Evolutionary conservation across 2,329 filamentous ascomycete genomes (phyloP), one percentile per base, ranked within the genome.

Genomic region (Neofusicoccum laricinum): DNA sequence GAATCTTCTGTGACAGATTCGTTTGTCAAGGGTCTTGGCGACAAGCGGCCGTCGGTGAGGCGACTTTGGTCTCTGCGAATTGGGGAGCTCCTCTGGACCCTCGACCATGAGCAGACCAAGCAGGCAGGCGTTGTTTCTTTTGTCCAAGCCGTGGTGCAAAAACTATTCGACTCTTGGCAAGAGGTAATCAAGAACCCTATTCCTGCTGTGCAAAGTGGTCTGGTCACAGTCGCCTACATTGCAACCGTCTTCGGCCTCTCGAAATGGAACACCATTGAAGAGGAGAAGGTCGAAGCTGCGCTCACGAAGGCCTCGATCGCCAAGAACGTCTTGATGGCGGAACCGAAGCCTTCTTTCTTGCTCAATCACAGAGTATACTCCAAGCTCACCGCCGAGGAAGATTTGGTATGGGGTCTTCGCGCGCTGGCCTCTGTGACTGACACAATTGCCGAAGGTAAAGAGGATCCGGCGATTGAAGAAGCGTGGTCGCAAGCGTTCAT

Each of bases 401-500:
- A 99, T 70, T 81, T 93, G 19, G 82, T 81, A 62, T 97, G 95
- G 91, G 84, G 91, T 59, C 81, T 88, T 46, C 86, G 87, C 68
- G 89, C 92, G 34, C 80, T 98, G 55, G 80, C 85, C 15, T 85
- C 88, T 30, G 78, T 90, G 15, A 84, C 88, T 15, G 74, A 81
- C 15, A 80, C 82, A 17, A 75, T 93, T 2, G 78, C 80, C 12
- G 80, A 84, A 32, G 78, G 82, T 12, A 74, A 80, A 80, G 14
- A 64, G 15, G 67, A 71, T 12, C 62, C 61, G 36, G 78, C 85
- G 10, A 80, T 85, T n/a, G 83, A 84, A 66, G 77, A 86, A 61
- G 86, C 88, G 15, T 99, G 94, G 95, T 88, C 91, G 14, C 91
- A 96, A 71, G 88, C 90, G 2, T 86, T 94, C 65, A 88, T 97